A percentile compares a stretch with the other conserved stretches of the same genome.
phyloP scores from a whole-genome alignment of 345 rosid species.

The Boechera divaricarpa region DNA sequence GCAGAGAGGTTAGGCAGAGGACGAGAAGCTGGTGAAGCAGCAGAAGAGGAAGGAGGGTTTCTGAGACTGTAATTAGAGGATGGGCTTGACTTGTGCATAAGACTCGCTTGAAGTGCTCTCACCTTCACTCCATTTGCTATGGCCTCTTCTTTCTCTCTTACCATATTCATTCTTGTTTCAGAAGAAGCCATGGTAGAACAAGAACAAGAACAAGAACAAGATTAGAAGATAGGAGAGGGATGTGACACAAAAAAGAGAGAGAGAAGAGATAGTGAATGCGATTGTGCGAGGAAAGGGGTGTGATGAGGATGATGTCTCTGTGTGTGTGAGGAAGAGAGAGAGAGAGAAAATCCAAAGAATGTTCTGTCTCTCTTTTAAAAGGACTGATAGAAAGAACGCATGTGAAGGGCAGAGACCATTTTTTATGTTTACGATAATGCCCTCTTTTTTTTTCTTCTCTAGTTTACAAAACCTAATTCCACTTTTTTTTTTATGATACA shows the following conservation, averaged over 20 bases:
- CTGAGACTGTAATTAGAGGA: conserved; percentile 48
- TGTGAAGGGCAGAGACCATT: conserved; percentile 48
- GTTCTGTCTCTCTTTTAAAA: conserved; percentile 53
- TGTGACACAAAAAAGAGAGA: conserved; percentile 33
- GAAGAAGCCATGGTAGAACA: conserved; percentile 63
- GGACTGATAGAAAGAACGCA: conserved; percentile 50
- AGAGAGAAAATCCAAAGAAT: conserved; percentile 47
- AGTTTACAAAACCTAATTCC: neutral
- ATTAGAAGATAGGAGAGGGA: conserved; percentile 20
- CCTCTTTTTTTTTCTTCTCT: conserved; percentile 31
- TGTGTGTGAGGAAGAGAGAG: conserved; percentile 39
- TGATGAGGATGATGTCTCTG: conserved; percentile 50
- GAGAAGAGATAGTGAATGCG: conserved; percentile 37
- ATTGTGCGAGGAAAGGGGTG: conserved; percentile 31
- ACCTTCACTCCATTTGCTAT: conserved; percentile 88
- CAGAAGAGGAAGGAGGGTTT: conserved; percentile 50
- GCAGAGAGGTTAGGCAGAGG: conserved; percentile 70
- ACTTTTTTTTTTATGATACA: neutral
- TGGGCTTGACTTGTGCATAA: conserved; percentile 71
- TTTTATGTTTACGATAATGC: conserved; percentile 44
- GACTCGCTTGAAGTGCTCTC: conserved; percentile 83
- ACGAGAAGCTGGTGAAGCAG: conserved; percentile 67
- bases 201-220: conserved; percentile 40
- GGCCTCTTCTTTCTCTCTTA: conserved; percentile 73
- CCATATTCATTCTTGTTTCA: conserved; percentile 41